Base-by-base conservation (phyloP, 1,284 basidiomycete genomes). In the Malassezia yamatoensis region DNA sequence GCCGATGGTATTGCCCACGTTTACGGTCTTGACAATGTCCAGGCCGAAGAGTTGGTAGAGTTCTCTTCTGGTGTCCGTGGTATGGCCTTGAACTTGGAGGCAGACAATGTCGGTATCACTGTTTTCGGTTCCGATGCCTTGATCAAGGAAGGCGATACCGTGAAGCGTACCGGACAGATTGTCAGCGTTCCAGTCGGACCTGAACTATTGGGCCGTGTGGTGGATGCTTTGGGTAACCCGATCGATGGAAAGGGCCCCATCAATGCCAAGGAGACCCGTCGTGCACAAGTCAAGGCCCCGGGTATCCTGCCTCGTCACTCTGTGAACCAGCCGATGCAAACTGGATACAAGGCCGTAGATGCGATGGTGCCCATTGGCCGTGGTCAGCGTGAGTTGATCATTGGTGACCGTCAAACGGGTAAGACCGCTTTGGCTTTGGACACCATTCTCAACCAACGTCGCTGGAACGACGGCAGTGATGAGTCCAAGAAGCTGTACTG, bases 1-100 rank as follows among this genome's bases (percentile, higher is more conserved):
- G 91, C 91, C 88, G 93, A 96, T 80, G 93, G 91, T 93, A 96
- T 96, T 77, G 90, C 89, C 78, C 90, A 91, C 85, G 91, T 98
- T 76, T 96, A 93, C 78, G 89, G 81, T 77, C 79, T 82, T 69
- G 79, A 80, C 73, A 81, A 82, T 75, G 91, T 96, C 76, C 60
- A 74, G 88, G 87, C 87, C 81, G 93, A 98, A 81, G 93, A 98
- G 85, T 96, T 98, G 93, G 93, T 98, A 83, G 93, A 98, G 83
- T 98, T 98, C 84, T 89, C 91, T 58, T 96, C 93, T 56, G 93
- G 93, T 81, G 85, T 98, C 76, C 75, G 75, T 54, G 77, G 77
- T 62, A 94, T 96, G 90, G 91, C 88, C 79, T 81, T 98, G 78
- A 98, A 98, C 87, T 87, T 98, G 84, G 93, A 98, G 81, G 89